Percentiles rank a stretch among this genome's conserved stretches.
Conservation (phyloP, 805 yeast species). For the Ogataea populi-albae region DNA sequence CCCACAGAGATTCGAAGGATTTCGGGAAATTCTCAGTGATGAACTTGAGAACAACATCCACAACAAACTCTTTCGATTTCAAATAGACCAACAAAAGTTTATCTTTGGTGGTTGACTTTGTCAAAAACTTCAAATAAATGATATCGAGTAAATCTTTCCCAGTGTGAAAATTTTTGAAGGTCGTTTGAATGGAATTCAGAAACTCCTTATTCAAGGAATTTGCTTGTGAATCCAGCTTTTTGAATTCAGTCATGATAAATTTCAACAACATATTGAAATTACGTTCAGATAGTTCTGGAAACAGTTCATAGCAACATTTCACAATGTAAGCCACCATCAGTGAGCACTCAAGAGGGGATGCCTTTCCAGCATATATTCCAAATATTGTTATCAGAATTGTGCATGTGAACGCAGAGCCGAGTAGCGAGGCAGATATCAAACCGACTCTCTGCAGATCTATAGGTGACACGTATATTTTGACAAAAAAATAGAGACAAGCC, state of each 20-base stretch:
- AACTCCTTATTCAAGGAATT: constrained; percentile 30
- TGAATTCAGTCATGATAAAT: constrained; percentile 35
- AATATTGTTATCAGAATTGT: constrained; percentile 71
- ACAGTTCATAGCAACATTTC: constrained; percentile 87
- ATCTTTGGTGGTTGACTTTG: constrained; percentile 19
- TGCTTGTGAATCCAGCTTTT: constrained; percentile 33
- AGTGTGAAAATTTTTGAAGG: constrained; percentile 22
- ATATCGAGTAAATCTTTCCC: constrained; percentile 17
- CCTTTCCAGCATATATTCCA: constrained; percentile 80
- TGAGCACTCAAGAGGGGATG: constrained; percentile 89
- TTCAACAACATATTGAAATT: constrained; percentile 33
- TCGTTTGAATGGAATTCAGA: constrained; percentile 33
- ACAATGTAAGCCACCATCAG: constrained; percentile 87
- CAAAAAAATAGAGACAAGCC: constrained; percentile 70
- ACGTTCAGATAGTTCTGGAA: constrained; percentile 74
- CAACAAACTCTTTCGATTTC: constrained; percentile 26
- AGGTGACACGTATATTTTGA: constrained; percentile 78
- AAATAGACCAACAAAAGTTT: constrained; percentile 19
- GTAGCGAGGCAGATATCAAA: constrained; percentile 69
- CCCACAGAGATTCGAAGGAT: constrained; percentile 54
- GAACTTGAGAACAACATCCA: constrained; percentile 33
- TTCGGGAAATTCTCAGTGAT: constrained; percentile 52
- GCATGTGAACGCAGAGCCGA: constrained; percentile 81
- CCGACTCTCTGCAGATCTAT: constrained; percentile 61
- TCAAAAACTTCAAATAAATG: constrained; percentile 15